Conservation (phyloP, 805 yeast species). For the Ogataea ramenticola region DNA sequence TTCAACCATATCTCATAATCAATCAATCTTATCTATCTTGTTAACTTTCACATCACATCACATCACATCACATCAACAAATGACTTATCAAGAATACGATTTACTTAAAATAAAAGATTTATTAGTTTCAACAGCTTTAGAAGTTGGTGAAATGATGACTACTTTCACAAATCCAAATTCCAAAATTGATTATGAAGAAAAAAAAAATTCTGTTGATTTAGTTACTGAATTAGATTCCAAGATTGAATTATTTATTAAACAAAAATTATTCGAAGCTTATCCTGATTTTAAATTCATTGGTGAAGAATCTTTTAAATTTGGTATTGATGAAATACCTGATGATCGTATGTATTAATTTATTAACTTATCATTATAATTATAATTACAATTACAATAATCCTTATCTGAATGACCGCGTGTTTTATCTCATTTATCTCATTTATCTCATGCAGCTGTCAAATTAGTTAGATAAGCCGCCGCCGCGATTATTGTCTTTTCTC, state of each 20-base stretch:
- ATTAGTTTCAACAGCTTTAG: constrained; percentile 18
- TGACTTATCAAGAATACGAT: background rate
- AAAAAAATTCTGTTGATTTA: constrained; percentile 40
- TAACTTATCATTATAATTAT: no score
- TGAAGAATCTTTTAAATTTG: constrained; percentile 50
- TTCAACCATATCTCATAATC: no score
- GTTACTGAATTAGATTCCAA: constrained; percentile 56
- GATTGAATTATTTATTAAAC: constrained; percentile 36
- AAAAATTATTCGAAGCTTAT: constrained; percentile 25
- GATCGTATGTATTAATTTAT: constrained; percentile 26
- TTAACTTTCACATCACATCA: no score
- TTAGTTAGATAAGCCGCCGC: no score
- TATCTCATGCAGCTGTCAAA: no score
- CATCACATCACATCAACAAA: background rate
- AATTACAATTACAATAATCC: no score
- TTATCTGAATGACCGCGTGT: no score
- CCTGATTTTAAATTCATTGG: constrained; percentile 52
- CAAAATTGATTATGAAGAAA: constrained; percentile 8
- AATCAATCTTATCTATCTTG: no score
- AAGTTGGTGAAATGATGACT: constrained; percentile 8
- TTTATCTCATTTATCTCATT: no score
- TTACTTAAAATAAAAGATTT: constrained; percentile 25
- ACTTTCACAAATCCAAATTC: background rate
- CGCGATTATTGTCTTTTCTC: no score
- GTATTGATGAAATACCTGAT: constrained; percentile 36